These are phyloP conservation scores for Austropuccinia psidii DNA, from an alignment of 1,284 basidiomycete genomes.

Conservation along the genomic window DNA sequence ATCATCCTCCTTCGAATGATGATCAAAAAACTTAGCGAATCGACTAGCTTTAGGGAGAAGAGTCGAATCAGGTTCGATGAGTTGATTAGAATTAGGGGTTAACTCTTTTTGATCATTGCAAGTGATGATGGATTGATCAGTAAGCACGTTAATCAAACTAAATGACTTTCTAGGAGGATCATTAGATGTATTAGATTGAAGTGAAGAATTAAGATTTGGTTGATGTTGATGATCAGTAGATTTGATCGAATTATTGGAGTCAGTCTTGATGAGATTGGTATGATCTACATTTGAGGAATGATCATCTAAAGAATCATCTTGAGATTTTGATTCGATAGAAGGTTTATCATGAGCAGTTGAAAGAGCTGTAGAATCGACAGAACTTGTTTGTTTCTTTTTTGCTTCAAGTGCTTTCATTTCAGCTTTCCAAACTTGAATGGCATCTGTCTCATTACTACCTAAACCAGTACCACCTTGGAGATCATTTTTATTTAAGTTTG, in stretches of 20 bases:
- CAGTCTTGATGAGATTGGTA: neutral
- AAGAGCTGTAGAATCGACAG: neutral
- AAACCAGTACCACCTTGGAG: neutral
- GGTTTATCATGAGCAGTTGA: neutral
- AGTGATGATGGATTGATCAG: neutral
- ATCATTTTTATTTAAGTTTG: neutral
- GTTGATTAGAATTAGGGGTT: neutral
- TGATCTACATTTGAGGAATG: neutral
- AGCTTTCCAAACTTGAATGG: constrained; percentile 36
- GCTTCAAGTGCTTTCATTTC: constrained; percentile 37
- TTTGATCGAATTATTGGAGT: too few species aligned
- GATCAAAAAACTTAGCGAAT: constrained; percentile 37
- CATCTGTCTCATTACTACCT: constrained; percentile 28
- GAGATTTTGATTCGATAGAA: neutral
- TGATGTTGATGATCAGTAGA: neutral
- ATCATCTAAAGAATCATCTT: neutral
- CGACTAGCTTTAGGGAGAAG: constrained; percentile 19
- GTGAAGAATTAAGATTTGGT: neutral
- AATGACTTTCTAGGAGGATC: neutral
- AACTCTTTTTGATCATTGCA: neutral
- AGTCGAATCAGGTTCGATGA: constrained; percentile 3
- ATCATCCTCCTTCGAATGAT: constrained; percentile 15
- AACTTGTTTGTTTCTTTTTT: constrained; percentile 18
- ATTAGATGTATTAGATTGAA: neutral
- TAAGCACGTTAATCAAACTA: neutral